Percentiles rank a stretch among this genome's conserved stretches.
These are phyloP conservation scores for Pholiota adiposa DNA, from an alignment of 1,284 basidiomycete species.

Conservation along the genomic window DNA sequence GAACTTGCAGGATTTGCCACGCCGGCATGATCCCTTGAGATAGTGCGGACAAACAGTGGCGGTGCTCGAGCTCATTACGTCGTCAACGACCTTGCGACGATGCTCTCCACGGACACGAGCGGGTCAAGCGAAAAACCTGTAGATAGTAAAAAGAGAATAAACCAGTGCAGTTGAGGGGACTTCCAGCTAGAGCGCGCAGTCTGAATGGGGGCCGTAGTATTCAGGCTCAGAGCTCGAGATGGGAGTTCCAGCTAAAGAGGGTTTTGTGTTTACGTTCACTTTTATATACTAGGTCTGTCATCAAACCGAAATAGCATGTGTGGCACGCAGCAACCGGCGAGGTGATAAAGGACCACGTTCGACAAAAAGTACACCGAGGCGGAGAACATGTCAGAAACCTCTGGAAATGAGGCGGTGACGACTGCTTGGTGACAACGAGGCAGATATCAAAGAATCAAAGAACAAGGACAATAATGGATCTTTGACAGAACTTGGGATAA, in stretches of 20 bases:
- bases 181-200: slow-evolving; percentile 24
- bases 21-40: neutral
- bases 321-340: too few species aligned
- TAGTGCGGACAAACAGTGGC: neutral
- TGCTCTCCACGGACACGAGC: neutral
- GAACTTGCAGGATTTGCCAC: neutral
- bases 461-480: neutral
- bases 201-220: slow-evolving; percentile 18
- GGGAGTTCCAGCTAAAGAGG: slow-evolving; percentile 25
- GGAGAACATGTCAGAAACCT: neutral
- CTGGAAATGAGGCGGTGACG: neutral
- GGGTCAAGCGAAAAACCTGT: neutral
- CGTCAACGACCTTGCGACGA: too few species aligned
- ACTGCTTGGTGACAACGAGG: neutral
- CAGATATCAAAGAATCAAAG: neutral
- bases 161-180: slow-evolving; percentile 10
- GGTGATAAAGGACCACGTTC: neutral
- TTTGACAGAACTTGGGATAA: neutral
- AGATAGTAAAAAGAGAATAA: neutral
- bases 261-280: neutral
- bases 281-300: neutral
- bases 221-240: slow-evolving; percentile 27
- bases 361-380: neutral
- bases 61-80: neutral
- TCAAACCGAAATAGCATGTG: neutral